Evolutionary conservation across 495 filamentous ascomycete genomes (phyloP).

Genomic region (Hapsidospora chrysogenum): DNA sequence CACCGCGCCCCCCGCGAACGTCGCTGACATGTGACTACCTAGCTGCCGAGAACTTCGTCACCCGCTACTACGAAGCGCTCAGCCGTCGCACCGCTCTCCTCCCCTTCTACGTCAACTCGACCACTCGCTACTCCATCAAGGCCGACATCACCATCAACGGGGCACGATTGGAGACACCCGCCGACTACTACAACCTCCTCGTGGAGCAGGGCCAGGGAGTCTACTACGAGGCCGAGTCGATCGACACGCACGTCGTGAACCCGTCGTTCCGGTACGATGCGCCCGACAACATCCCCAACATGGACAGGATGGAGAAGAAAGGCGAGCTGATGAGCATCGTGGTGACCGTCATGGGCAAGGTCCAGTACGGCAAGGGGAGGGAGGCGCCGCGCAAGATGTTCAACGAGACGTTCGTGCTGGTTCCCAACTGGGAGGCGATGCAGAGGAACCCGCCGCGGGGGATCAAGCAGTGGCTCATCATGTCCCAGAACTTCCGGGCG

Average conservation of each 20-base stretch:
- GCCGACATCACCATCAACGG: conserved; percentile 33
- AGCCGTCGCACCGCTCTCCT: conserved; percentile 16
- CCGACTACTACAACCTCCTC: conserved; percentile 21
- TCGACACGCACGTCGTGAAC: conserved; percentile 58
- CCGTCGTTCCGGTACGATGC: conserved; percentile 30
- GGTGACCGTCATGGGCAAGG: conserved; percentile 45
- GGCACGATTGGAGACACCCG: conserved; percentile 12
- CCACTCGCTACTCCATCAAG: conserved; percentile 13
- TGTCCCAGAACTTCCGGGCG: conserved; percentile 52
- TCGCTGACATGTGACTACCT: neutral
- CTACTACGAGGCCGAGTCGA: conserved; percentile 42
- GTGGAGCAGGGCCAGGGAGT: conserved; percentile 11
- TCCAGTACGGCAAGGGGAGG: conserved; percentile 39
- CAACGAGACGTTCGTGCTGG: conserved; percentile 54
- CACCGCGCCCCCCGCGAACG: neutral
- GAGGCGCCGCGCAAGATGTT: conserved; percentile 45
- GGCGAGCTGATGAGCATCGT: conserved; percentile 46
- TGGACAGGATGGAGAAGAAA: conserved; percentile 11
- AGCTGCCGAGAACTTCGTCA: conserved; percentile 24
- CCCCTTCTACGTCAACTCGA: conserved; percentile 19
- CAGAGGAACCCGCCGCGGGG: conserved; percentile 14
- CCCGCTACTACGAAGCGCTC: conserved; percentile 22
- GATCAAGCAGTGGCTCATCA: conserved; percentile 44
- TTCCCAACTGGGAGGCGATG: conserved; percentile 46
- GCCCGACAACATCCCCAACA: conserved; percentile 8